A percentile compares a stretch with the other conserved stretches of the same genome.
Conservation (phyloP, 192 early-diverging fungal species). For the Rhizophagus clarus region DNA sequence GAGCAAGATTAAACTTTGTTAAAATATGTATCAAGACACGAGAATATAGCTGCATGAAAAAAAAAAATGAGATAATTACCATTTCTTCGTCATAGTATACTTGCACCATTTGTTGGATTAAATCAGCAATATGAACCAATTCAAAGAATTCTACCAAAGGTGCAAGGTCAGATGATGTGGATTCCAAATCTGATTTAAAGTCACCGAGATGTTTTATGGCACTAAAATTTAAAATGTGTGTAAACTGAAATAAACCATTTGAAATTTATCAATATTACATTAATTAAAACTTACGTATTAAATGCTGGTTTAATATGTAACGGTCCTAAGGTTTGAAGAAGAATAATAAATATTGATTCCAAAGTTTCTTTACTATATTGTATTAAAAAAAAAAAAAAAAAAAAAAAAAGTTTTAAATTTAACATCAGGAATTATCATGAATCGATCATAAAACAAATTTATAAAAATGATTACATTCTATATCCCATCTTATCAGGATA, state of each 20-base stretch:
- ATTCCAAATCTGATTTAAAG: constrained; percentile 49
- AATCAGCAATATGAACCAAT: constrained; percentile 90
- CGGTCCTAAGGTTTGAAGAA: constrained; percentile 72
- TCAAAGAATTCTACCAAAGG: constrained; percentile 87
- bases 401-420: background rate
- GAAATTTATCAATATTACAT: constrained; percentile 27
- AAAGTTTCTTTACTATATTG: constrained; percentile 65
- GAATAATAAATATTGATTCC: constrained; percentile 76
- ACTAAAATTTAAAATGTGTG: constrained; percentile 32
- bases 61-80: constrained; percentile 39
- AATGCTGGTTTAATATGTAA: constrained; percentile 77
- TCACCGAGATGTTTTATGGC: constrained; percentile 48
- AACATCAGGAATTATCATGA: background rate
- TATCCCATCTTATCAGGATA: constrained; percentile 62
- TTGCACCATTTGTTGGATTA: constrained; percentile 93
- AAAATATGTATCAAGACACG: constrained; percentile 8
- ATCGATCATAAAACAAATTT: background rate
- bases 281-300: constrained; percentile 42
- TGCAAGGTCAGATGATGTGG: constrained; percentile 51
- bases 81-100: constrained; percentile 91
- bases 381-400: constrained; percentile 20
- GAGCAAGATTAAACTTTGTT: background rate
- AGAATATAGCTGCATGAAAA: background rate
- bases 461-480: constrained; percentile 52
- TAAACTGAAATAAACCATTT: background rate